Base-by-base conservation (phyloP, 345 rosid species). In the Kernera saxatilis region DNA sequence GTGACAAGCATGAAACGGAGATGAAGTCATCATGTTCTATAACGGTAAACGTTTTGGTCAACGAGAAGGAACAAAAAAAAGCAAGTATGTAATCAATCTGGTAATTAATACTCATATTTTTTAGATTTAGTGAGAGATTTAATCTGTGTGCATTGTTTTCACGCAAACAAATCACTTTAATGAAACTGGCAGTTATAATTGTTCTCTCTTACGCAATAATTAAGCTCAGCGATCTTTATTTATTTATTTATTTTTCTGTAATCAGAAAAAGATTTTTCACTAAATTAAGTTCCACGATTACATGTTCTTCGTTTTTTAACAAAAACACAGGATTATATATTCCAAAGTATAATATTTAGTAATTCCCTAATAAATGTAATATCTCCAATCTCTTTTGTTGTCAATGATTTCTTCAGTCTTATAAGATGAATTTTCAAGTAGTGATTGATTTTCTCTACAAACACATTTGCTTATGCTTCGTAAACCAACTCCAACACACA, bases 121-220 rank as follows among this genome's bases (percentile, higher is more conserved):
- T 57, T 11, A 66, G n/a, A 65, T 73, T 71, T 76, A 53, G 49
- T 33, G 54, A 30, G 13, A 57, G 53, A 39, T 67, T 58, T 49
- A 41, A 50, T 66, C 52, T 41, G 66, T 58, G 48, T 67, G 78
- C 78, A 74, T 74, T 51, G 78, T 74, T 74, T 74, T 74, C 78
- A 67, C 14, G 63, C 69, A 74, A 59, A 58, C 27, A 23, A 43
- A 55, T 23, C 73, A 69, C 66, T 69, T 74, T 59, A 59, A 59
- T 59, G 73, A 74, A 41, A 59, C 73, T 67, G 69, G 56, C 69
- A 59, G 78, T 74, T 67, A 49, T 32, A 67, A 41, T 67, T 67
- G 59, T 74, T 58, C 49, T 59, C 68, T 50, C 68, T 67, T 51
- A 58, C 73, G 69, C 48, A 74, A 48, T 50, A 67, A 22, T 30